Base-by-base conservation (phyloP, 331 rosid species). In the Malus hybrid region DNA sequence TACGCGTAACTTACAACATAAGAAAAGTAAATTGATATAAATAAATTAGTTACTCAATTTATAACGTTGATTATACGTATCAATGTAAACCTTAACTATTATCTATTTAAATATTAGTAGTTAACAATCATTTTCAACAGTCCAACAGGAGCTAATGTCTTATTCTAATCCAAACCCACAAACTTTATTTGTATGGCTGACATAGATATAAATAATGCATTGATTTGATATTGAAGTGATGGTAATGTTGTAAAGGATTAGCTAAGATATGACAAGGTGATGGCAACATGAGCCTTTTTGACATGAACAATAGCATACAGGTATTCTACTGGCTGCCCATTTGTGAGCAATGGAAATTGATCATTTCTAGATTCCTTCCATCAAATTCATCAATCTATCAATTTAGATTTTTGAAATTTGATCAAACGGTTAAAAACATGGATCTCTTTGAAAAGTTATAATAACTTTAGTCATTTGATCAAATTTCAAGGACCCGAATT, bases 101-200 rank as follows among this genome's bases (percentile, higher is more conserved):
- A 7, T 7, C 44, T 19, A 48, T 28, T 9, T 46, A 48, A 7
- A 46, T 2, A 15, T 13, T 7, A 34, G 54, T 55, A 16, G 39
- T 69, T 60, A 20, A n/a, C 70, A n/a, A 14, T 77, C 75, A 69
- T 69, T 69, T 69, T 76, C 75, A 15, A 16, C 44, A 0, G 62
- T n/a, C 74, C 28, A 59, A 44, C 39, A 36, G 14, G 5, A 20
- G 33, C 34, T 39, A 59, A 34, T 20, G 29, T 32, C 20, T 29
- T 71, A 50, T 54, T 71, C 60, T 0, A 12, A n/a, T 36, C 28
- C 56, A 67, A 11, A 22, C 10, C 56, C 56, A 16, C 52, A 36
- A 2, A 32, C 27, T 57, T 55, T 32, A 72, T 56, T 7, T 62
- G 67, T 50, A 50, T 15, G 6, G 6, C 10, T 3, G 18, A 39